These are phyloP conservation scores for Cladophialophora immunda DNA, from an alignment of 2,329 filamentous ascomycete genomes.

Conservation along the genomic window DNA sequence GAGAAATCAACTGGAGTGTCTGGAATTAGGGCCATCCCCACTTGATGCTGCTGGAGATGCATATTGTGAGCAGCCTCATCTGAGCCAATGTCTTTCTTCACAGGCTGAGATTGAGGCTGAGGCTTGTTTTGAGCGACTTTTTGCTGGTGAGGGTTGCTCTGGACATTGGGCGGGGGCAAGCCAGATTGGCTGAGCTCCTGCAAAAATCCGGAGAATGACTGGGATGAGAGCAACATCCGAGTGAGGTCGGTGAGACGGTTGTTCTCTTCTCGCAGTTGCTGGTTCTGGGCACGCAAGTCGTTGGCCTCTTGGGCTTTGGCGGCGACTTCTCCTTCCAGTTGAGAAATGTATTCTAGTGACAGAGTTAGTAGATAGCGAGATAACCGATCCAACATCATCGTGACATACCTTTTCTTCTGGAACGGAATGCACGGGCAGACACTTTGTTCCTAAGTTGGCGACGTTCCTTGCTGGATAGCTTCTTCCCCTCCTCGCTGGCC, in stretches of 20 bases:
- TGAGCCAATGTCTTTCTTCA: conserved; percentile 72
- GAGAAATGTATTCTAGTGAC: conserved; percentile 88
- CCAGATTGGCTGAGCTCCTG: conserved; percentile 73
- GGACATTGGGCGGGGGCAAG: conserved; percentile 49
- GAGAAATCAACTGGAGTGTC: conserved; percentile 80
- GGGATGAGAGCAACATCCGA: conserved; percentile 81
- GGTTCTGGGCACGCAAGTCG: conserved; percentile 82
- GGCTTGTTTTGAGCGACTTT: conserved; percentile 49
- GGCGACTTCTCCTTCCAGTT: conserved; percentile 90
- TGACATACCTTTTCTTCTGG: conserved; percentile 90
- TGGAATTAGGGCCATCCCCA: conserved; percentile 83
- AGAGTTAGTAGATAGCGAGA: conserved; percentile 58
- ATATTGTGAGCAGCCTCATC: conserved; percentile 62
- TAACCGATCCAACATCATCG: not conserved
- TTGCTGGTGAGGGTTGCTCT: conserved; percentile 50
- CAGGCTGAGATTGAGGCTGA: conserved; percentile 51
- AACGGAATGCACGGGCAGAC: conserved; percentile 95
- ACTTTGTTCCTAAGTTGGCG: conserved; percentile 99
- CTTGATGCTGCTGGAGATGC: conserved; percentile 67
- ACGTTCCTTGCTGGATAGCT: conserved; percentile 96
- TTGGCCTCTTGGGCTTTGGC: conserved; percentile 83
- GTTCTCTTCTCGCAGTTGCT: conserved; percentile 83
- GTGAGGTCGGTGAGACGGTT: conserved; percentile 78
- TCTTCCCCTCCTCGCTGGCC: conserved; percentile 98
- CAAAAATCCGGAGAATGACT: conserved; percentile 83